Base-by-base conservation (phyloP, 106 monocot genomes). In the Ottelia alismoides region DNA sequence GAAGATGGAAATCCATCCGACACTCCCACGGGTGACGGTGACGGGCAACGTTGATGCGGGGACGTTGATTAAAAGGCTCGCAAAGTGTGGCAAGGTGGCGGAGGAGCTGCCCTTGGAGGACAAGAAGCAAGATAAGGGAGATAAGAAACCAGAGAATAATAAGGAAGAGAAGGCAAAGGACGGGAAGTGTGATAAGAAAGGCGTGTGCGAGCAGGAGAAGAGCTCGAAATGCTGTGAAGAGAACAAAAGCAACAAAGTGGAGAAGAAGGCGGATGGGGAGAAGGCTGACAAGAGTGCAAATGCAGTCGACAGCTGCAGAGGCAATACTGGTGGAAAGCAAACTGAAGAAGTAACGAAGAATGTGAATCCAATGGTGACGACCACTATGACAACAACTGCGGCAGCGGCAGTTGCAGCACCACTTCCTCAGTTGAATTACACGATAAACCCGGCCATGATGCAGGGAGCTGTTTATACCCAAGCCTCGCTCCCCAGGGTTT, bases 1-100 rank as follows among this genome's bases (percentile, higher is more conserved):
- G 60, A 82, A 62, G 63, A 63, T 70, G 48, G 82, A 87, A 43
- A 82, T 87, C 62, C 74, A 87, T 45, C 75, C 77, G 18, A 71
- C 72, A 22, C 87, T 78, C 28, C 72, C 81, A 5, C 78, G 60
- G 49, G 69, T 87, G 63, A 82, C 87, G 0, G 70, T 87, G 45
- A 51, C 51, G 14, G 87, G 87, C 44, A 67, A 71, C 47, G 61
- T 75, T 10, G 82, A 82, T 11, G 61, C 27, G 11, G 28, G 20
- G 19, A 67, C 63, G 11, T 72, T 87, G 28, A 52, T 82, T 17
- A 87, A 67, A 62, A 87, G 64, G 63, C 58, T 87, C 9, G 62
- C 70, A 0, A 87, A 82, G 49, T 24, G 53, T n/a, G 78, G 81
- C 27, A 87, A 87, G 65, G 51, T 40, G 1, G 81, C 87, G 7